phyloP scores from a whole-genome alignment of 345 rosid species.

The Draba incana region DNA sequence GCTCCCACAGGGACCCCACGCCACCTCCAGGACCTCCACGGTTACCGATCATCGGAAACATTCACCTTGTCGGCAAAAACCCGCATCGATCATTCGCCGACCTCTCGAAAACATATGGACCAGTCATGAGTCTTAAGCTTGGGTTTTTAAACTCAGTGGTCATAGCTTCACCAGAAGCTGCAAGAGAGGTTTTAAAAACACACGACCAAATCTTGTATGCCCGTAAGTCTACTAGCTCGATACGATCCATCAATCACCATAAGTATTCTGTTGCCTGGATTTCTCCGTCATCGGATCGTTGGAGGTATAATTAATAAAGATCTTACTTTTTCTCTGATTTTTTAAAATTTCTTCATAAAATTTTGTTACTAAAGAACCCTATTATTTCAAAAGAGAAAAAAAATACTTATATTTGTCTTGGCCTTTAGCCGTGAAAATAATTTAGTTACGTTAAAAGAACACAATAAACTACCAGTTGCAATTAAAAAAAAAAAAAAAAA shows the following conservation, averaged over 20 bases:
- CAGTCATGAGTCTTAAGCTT: constrained; percentile 43
- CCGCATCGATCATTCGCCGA: constrained; percentile 42
- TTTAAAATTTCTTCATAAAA: too few species aligned
- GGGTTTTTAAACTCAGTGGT: constrained; percentile 24
- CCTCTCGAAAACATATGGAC: constrained; percentile 48
- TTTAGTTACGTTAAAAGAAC: not conserved
- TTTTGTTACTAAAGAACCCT: too few species aligned
- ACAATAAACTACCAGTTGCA: too few species aligned
- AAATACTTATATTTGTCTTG: not conserved
- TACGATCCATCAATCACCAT: constrained; percentile 28
- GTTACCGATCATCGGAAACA: constrained; percentile 47
- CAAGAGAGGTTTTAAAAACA: constrained; percentile 30
- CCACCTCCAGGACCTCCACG: constrained; percentile 39
- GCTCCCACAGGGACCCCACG: not conserved
- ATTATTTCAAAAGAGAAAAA: too few species aligned
- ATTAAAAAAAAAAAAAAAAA: too few species aligned
- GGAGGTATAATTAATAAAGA: constrained; percentile 29
- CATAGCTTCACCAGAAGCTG: constrained; percentile 30
- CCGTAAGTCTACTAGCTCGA: constrained; percentile 10
- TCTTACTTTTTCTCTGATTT: too few species aligned
- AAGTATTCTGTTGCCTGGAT: constrained; percentile 19
- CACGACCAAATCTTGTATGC: constrained; percentile 38
- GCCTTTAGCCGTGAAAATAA: not conserved
- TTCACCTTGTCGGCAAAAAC: constrained; percentile 38
- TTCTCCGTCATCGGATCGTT: constrained; percentile 33